Conservation (phyloP, 805 yeast species). For the Kazachstania africana region DNA sequence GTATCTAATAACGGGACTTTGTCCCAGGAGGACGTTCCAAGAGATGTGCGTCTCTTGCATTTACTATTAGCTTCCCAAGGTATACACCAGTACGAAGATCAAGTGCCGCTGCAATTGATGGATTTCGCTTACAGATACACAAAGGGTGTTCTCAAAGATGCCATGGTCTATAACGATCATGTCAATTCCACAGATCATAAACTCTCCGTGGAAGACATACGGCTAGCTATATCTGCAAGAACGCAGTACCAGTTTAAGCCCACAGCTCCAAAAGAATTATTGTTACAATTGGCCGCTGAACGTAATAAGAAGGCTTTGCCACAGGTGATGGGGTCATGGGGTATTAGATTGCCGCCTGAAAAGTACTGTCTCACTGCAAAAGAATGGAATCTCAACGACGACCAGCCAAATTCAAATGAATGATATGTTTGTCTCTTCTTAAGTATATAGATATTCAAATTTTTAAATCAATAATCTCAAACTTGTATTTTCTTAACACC, state of each 20-base stretch:
- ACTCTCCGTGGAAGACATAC: conserved; percentile 80
- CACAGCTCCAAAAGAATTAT: conserved; percentile 76
- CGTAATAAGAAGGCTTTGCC: conserved; percentile 85
- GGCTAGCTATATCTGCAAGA: conserved; percentile 86
- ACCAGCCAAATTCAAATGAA: not conserved
- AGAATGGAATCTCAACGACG: conserved; percentile 13
- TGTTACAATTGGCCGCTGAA: conserved; percentile 85
- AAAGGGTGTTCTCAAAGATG: conserved; percentile 76
- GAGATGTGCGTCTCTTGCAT: conserved; percentile 86
- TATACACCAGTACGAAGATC: conserved; percentile 84
- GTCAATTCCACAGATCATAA: conserved; percentile 31
- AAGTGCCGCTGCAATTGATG: conserved; percentile 90
- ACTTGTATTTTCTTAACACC: no score
- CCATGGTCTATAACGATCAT: conserved; percentile 80
- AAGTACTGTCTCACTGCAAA: conserved; percentile 82
- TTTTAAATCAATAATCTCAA: no score
- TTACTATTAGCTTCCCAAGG: conserved; percentile 89
- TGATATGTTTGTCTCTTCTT: no score
- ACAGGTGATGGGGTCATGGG: conserved; percentile 82
- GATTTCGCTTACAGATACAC: conserved; percentile 93
- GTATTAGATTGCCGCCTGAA: conserved; percentile 92
- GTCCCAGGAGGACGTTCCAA: conserved; percentile 38
- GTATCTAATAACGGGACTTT: not conserved
- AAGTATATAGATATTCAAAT: no score
- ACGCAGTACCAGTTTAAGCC: conserved; percentile 96